Base-by-base conservation (phyloP, 2,329 filamentous ascomycete species). In the Paecilomyces sp. region DNA sequence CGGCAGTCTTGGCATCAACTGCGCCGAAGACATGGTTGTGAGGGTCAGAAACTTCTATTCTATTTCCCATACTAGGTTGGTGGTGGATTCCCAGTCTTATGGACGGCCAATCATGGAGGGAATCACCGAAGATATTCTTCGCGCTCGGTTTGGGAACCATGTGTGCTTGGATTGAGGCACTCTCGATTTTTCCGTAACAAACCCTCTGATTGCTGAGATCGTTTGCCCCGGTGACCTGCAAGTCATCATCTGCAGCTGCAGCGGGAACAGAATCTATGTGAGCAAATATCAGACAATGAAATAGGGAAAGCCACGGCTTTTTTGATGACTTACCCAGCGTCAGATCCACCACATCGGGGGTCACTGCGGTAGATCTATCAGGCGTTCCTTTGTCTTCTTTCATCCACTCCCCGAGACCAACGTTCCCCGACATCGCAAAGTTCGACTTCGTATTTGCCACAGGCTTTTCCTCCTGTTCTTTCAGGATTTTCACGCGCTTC, bases 171-270 rank as follows among this genome's bases (percentile, higher is more conserved):
- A 94, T 79, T 58, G 79, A 83, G 2, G 86, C 84, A 18, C 82
- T 83, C 58, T 91, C 86, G 22, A 95, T 75, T 75, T 89, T 88
- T 51, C 91, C 91, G 68, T 90, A 92, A 74, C 91, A 95, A 3
- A 95, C 88, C 68, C 91, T 86, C 69, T 90, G 85, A 22, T 86
- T 82, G 54, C 80, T 83, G 31, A 85, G 80, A 59, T 89, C 83
- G 51, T 82, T 80, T 13, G 86, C 73, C 36, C 86, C 77, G 22
- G 79, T 71, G 58, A 74, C 70, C 68, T 77, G 67, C 9, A 76
- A 59, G 9, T 77, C 74, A 51, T 71, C 73, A 24, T 76, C 72
- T 54, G 66, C 68, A 12, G 65, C 60, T 54, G 58, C 59, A 31
- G 60, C 54, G 51, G 71, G 66, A 70, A 57, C 54, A 57, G 54